These are phyloP conservation scores for Dicorynia guianensis DNA, from an alignment of 306 rosid species.

Conservation along the genomic window DNA sequence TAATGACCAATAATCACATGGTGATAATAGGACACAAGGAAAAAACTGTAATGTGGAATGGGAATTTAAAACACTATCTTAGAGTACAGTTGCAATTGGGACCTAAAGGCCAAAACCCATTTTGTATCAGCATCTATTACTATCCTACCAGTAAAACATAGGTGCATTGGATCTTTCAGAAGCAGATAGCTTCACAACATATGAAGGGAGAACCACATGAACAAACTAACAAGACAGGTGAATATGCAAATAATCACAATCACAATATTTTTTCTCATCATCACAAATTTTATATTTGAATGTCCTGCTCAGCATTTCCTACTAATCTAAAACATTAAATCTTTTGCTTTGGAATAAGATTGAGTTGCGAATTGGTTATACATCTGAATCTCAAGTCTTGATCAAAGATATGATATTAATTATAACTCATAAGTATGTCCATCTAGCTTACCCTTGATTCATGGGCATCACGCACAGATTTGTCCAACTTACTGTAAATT, in stretches of 20 bases:
- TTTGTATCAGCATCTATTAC: background rate
- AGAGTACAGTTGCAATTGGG: background rate
- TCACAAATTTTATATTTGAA: background rate
- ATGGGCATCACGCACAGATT: constrained; percentile 69
- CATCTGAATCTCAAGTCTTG: no score
- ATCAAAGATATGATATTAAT: no score
- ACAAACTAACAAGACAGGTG: constrained; percentile 15
- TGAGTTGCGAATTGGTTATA: no score
- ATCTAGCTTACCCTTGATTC: constrained; percentile 80
- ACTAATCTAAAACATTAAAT: no score
- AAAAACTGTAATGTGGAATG: background rate
- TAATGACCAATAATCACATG: constrained; percentile 6
- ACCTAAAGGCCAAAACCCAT: background rate
- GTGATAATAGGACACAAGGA: constrained; percentile 8
- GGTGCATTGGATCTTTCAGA: background rate
- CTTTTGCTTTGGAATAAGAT: no score
- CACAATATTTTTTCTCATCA: background rate
- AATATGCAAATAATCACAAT: constrained; percentile 15
- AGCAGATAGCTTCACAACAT: constrained; percentile 21
- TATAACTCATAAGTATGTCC: constrained; percentile 2
- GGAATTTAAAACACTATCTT: no score
- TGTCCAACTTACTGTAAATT: constrained; percentile 70
- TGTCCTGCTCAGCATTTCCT: background rate
- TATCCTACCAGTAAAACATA: constrained; percentile 14
- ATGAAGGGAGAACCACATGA: constrained; percentile 33